phyloP scores from a whole-genome alignment of 176 grass and related monocot genomes.

The Cymbopogon citratus region DNA sequence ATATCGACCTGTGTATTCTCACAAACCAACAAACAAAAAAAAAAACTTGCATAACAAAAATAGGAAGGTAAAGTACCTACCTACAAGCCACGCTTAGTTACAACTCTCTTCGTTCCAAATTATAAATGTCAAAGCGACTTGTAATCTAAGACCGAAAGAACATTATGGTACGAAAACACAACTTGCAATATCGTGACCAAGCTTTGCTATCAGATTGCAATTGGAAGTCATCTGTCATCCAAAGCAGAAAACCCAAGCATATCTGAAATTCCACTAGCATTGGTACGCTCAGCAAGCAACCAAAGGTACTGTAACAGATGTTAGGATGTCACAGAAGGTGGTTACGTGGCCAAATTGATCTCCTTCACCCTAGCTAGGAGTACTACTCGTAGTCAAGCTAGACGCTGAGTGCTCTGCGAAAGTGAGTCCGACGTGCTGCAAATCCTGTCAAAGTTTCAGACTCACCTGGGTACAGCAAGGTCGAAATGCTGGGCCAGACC shows the following conservation, averaged over 20 bases:
- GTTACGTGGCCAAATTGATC: slow-evolving; percentile 16
- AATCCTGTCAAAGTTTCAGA: background rate
- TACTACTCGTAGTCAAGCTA: background rate
- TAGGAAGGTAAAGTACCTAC: no score
- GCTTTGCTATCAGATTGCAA: background rate
- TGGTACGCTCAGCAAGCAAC: background rate
- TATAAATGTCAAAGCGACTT: no score
- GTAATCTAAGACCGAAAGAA: no score
- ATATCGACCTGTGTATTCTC: no score
- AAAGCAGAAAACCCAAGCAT: background rate
- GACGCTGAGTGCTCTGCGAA: background rate
- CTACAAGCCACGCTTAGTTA: no score
- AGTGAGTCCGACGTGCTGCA: background rate
- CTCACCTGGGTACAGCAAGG: no score
- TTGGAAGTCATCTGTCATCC: background rate
- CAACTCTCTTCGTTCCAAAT: no score
- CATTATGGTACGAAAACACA: no score
- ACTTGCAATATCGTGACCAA: no score
- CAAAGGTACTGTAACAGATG: slow-evolving; percentile 1
- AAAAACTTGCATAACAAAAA: no score
- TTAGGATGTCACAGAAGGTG: background rate
- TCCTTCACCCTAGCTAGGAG: background rate
- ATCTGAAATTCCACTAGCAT: background rate
- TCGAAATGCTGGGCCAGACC: background rate
- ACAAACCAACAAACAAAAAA: no score